Base-by-base conservation (phyloP, 2,329 filamentous ascomycete species). In the Aspergillus sp. region DNA sequence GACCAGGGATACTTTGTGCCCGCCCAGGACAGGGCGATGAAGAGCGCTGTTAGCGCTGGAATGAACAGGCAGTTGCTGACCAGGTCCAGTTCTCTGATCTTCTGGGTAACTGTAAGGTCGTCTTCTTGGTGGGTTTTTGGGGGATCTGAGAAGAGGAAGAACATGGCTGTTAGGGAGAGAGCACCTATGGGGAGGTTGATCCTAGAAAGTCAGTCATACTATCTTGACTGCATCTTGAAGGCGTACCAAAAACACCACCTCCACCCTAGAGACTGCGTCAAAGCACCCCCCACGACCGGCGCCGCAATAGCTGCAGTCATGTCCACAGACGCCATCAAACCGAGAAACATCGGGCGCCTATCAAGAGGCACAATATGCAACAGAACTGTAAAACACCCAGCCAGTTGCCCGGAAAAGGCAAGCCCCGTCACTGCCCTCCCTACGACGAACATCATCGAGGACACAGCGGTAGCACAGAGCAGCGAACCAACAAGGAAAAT, bases 1-100 rank as follows among this genome's bases (percentile, higher is more conserved):
- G 58, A 59, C 74, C 74, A 77, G 32, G 66, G 32, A 49, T 76
- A 76, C 12, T 64, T 70, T 3, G 60, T 70, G 13, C 74, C 74
- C 6, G 65, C 74, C 72, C 72, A 76, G 38, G 67, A 65, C 2
- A 76, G 59, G 0, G 69, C 73, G 1, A 66, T 3, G 9, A 68
- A 63, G 9, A 69, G 68, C 34, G 60, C 56, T 2, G 68, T 67
- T 4, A 75, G 58, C 9, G 66, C 62, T 2, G 71, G 68, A 3
- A 76, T 66, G 44, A 76, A 68, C 12, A 76, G 39, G 5, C 61
- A 52, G 32, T 66, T 73, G 51, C 74, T 70, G 5, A 58, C 65
- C 0, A 71, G 63, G 62, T 76, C 74, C 1, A 77, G 56, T 36
- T 68, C 48, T 30, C 13, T 45, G 48, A 73, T 50, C 53, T 72